Base-by-base conservation (phyloP, 352 stramenopile genomes). In the Phytophthora ramorum region DNA sequence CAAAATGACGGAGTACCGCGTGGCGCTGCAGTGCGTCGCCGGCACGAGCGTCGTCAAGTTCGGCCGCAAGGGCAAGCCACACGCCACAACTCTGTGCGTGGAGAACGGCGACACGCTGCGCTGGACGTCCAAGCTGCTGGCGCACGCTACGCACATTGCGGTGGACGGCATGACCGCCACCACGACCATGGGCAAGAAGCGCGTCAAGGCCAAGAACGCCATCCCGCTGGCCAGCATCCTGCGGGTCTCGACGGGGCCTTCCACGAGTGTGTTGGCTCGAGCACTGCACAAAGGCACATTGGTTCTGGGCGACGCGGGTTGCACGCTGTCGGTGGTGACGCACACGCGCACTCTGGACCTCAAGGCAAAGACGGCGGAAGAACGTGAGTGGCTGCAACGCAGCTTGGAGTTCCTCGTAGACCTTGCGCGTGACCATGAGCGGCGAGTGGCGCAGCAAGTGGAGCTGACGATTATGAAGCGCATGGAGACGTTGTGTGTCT, bases 401-500 rank as follows among this genome's bases (percentile, higher is more conserved):
- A 93, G 87, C 69, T 71, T 95, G 22, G 45, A 71, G 51, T 92
- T 93, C 50, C 73, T 95, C 13, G 83, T 93, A 4, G 77, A 81
- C 13, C 72, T 92, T n/a, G 85, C 85, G 6, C 75, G 73, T 4
- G 84, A 93, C 30, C 85, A 95, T 61, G 83, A 91, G 49, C 78
- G 85, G 26, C 80, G 88, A 10, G 77, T 92, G 3, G 75, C 82
- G 10, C 79, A 92, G 72, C 87, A 95, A 61, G 87, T 92, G 16
- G 87, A 95, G 63, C 74, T 92, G 20, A 79, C 77, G 5, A 95
- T 95, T 58, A 95, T 95, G 84, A 90, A 91, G 69, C 83, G 86
- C 17, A 90, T 95, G 76, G 84, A 91, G 48, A 86, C 69, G 2
- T 24, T 92, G 17, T 41, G 60, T 1, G 82, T 95, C 20, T 89